A percentile compares a stretch with the other conserved stretches of the same genome.
Conservation (phyloP, 176 grass and related monocot genomes). For the Microstegium vimineum region DNA sequence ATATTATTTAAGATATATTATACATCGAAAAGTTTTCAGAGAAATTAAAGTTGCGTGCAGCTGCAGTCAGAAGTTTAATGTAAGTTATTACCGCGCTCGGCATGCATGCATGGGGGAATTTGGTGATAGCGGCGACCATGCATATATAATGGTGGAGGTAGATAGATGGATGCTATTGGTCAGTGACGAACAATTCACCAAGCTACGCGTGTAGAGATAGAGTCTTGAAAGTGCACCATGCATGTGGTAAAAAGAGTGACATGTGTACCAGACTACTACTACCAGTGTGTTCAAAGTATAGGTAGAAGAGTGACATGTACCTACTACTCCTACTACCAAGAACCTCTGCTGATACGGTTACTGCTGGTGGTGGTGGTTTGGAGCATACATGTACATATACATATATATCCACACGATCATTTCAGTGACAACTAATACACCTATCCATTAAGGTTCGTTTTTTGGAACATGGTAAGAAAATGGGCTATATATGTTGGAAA, state of each 20-base stretch:
- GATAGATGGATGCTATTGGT: neutral
- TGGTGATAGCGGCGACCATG: neutral
- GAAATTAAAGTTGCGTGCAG: neutral
- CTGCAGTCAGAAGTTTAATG: neutral
- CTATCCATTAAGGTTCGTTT: too few relatives aligned
- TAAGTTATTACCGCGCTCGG: neutral
- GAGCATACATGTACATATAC: neutral
- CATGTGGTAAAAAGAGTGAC: slow-evolving; percentile 19
- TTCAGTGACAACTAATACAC: too few relatives aligned
- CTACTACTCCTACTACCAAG: slow-evolving; percentile 25
- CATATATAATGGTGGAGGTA: slow-evolving; percentile 18
- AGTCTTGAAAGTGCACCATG: neutral
- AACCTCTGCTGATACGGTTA: neutral
- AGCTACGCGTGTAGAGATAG: neutral
- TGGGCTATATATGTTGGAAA: too few relatives aligned
- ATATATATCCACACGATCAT: too few relatives aligned
- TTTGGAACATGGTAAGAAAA: too few relatives aligned
- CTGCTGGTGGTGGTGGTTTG: neutral
- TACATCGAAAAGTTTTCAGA: neutral
- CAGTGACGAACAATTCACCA: neutral
- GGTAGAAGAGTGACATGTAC: slow-evolving; percentile 38
- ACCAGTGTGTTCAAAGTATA: neutral
- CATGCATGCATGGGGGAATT: neutral
- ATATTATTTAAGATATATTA: too few relatives aligned
- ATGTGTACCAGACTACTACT: neutral